phyloP scores from a whole-genome alignment of 179 eudicot genomes.

The Corrigiola litoralis region DNA sequence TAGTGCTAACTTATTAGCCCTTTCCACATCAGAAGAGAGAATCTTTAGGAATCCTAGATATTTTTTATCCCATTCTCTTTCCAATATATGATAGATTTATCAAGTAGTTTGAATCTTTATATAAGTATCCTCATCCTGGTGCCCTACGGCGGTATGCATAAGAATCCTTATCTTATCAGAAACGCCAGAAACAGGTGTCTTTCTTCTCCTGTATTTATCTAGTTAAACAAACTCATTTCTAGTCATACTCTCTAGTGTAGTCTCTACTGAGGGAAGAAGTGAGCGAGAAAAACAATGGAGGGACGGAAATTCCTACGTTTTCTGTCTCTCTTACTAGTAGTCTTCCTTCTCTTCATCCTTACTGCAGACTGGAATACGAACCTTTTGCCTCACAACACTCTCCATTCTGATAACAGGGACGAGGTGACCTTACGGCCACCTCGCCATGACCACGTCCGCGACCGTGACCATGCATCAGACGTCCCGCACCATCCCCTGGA shows the following conservation, averaged over 20 bases:
- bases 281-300: constrained; percentile 53
- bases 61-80: not conserved
- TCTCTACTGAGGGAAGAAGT: too few relatives aligned
- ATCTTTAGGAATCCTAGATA: constrained; percentile 15
- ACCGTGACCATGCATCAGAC: constrained; percentile 35
- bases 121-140: constrained; percentile 7
- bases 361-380: constrained; percentile 27
- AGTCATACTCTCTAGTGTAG: too few relatives aligned
- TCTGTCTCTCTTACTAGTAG: constrained; percentile 31
- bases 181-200: constrained; percentile 15
- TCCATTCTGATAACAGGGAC: constrained; percentile 26
- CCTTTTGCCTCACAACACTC: constrained; percentile 23
- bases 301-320: constrained; percentile 33
- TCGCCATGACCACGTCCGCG: constrained; percentile 17
- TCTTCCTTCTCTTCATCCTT: constrained; percentile 37
- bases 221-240: too few relatives aligned
- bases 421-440: constrained; percentile 21
- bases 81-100: not conserved
- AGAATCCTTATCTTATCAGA: not conserved
- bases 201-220: not conserved
- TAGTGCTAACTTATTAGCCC: too few relatives aligned
- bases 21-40: constrained; percentile 10
- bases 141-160: constrained; percentile 9
- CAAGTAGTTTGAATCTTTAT: not conserved
- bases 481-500: constrained; percentile 79